A percentile compares a stretch with the other conserved stretches of the same genome.
phyloP scores from a whole-genome alignment of 2,329 filamentous ascomycete species.

The Fusarium tupiense region DNA sequence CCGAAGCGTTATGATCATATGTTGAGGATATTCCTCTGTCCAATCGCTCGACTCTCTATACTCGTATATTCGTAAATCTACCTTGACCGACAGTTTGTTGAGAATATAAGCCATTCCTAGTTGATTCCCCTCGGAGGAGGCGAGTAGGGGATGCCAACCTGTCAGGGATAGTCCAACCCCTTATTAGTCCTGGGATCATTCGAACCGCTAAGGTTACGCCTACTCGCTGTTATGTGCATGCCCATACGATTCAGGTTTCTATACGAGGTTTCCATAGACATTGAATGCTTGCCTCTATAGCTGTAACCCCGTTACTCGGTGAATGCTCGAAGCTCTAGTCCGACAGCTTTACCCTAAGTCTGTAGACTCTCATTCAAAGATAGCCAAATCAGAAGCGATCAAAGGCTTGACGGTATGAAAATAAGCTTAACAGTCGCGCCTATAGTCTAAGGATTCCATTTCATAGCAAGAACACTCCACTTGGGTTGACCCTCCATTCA shows the following conservation, averaged over 20 bases:
- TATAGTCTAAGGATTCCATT: rapidly evolving
- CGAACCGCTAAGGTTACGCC: rapidly evolving
- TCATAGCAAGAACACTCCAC: background rate
- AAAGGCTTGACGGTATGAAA: too few relatives aligned
- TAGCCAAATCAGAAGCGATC: too few relatives aligned
- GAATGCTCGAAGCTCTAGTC: background rate
- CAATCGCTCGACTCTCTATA: background rate
- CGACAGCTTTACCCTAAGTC: background rate
- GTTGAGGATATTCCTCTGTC: background rate
- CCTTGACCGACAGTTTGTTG: background rate
- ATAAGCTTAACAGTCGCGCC: background rate
- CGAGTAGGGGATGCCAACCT: background rate
- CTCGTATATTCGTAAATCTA: background rate
- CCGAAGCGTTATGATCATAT: background rate
- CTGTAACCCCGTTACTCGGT: rapidly evolving
- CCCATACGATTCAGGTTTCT: background rate
- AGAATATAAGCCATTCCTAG: background rate
- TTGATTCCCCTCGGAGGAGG: background rate
- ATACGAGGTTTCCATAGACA: rapidly evolving
- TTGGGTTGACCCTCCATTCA: rapidly evolving
- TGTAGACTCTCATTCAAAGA: background rate
- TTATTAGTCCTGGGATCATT: too few relatives aligned
- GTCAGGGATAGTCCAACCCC: background rate
- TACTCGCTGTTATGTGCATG: rapidly evolving
- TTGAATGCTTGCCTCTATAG: too few relatives aligned